Evolutionary conservation across 441 rosid species (phyloP), one percentile per base, ranked within the genome.

Genomic region (Mallotus japonicus): DNA sequence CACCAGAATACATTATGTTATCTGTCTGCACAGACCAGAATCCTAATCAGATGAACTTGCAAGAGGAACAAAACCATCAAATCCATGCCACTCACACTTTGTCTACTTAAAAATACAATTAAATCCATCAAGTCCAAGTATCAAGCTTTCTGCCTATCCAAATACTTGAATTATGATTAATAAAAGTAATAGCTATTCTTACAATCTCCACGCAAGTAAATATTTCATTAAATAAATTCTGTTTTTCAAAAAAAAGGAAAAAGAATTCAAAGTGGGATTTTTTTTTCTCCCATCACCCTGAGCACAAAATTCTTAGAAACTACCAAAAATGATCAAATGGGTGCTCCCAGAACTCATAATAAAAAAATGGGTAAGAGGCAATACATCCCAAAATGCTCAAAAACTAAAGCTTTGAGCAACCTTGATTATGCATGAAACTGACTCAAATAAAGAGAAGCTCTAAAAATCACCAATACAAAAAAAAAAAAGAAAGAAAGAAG

Each of bases 1-100:
- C 93, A 79, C 97, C 99, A 24, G 89, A 85, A 75, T 87, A 92
- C 6, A n/a, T 71, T 28, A 86, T 59, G 69, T 75, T 82, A 65
- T 83, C 83, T 20, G 97, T 90, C 99, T 95, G 79, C 84, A 74
- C 8, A 71, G 61, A 78, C 70, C 83, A 81, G 49, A 55, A 75
- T 24, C 66, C 42, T 4, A 17, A 63, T 57, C 10, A 64, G 46
- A 32, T 51, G 24, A 66, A 28, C 55, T 50, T 4, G 50, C 71
- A 11, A 78, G 28, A 72, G 20, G 62, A 40, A 42, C 9, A 64
- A 63, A 68, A 47, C 49, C 40, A 37, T 59, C 44, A 62, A 8
- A 32, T 14, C 47, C 56, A 61, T 12, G 56, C 10, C 62, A 53
- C 62, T 40, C 51, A 55, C 32, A 28, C 32, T 44, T 55, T 19